Base-by-base conservation (phyloP, 2,329 filamentous ascomycete genomes). In the Aspergillus texensis region DNA sequence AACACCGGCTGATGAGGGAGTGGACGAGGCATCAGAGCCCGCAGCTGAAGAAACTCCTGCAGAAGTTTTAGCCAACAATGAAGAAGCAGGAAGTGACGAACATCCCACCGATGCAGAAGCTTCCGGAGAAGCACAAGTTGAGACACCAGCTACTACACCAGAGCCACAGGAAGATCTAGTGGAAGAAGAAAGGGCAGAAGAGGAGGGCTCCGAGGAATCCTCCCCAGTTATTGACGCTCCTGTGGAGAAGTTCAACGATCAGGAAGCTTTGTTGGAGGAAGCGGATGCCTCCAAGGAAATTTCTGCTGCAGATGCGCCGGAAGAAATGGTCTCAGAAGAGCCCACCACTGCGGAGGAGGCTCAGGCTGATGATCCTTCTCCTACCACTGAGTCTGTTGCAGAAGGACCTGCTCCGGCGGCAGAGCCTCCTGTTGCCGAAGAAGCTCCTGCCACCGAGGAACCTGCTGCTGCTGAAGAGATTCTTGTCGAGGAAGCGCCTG, bases 111-210 rank as follows among this genome's bases (percentile, higher is more conserved):
- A 34, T n/a, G 46, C 32, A 59, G 45, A 59, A 53, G 39, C 6
- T 11, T 52, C 57, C 12, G 24, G 24, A 32, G 57, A 59, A 43
- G 12, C 46, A 36, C 57, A 26, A 8, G 32, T 45, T 30, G 57
- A 59, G 24, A 12, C 36, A 14, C 32, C 41, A 53, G 16, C 24
- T 36, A 8, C 46, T 36, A 10, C 34, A 3, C 43, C 36, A n/a
- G 16, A 59, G 4, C 34, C 68, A 43, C 66, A 69, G 24, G 64
- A 67, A 54, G 30, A 60, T 24, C 45, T 70, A n/a, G 54, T 48
- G 26, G 63, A 68, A 57, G 72, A 70, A 32, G 28, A 63, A 14
- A 36, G 16, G 34, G 43, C 57, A 21, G 57, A 21, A 34, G 19
- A 50, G 12, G 45, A 48, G 45, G 50, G 11, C 16, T 19, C 64